A percentile compares a stretch with the other conserved stretches of the same genome.
These are phyloP conservation scores for Miscanthus lutarioriparius DNA, from an alignment of 176 grass and related monocot genomes.

Conservation along the genomic window DNA sequence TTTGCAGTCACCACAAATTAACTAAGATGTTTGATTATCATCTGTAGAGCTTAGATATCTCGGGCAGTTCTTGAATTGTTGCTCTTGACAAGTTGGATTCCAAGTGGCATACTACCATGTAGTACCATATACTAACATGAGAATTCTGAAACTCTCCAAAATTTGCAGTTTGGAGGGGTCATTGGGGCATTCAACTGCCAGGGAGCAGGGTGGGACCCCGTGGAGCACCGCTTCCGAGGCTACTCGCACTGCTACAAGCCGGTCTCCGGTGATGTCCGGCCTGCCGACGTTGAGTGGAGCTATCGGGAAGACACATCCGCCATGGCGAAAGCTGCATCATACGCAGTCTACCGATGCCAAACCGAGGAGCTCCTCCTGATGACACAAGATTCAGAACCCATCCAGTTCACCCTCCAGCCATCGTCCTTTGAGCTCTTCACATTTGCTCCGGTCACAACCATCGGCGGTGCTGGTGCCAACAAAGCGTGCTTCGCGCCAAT, in stretches of 20 bases:
- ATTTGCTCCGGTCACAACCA: constrained; percentile 12
- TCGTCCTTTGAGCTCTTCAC: constrained; percentile 67
- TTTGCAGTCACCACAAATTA: no score
- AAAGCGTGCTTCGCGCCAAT: constrained; percentile 40
- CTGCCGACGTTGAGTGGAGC: constrained; percentile 62
- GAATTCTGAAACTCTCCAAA: no score
- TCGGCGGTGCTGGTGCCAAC: not conserved
- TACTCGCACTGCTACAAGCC: constrained; percentile 47
- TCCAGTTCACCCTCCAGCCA: constrained; percentile 57
- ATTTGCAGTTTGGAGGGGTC: no score
- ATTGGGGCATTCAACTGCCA: no score
- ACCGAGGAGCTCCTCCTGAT: constrained; percentile 42
- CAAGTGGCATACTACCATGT: no score
- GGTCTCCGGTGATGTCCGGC: constrained; percentile 32
- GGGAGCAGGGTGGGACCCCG: no score
- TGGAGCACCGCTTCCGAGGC: not conserved
- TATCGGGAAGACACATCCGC: constrained; percentile 37
- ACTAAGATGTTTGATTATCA: no score
- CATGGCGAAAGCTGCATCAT: constrained; percentile 28
- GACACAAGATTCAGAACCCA: constrained; percentile 27
- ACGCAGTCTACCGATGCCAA: constrained; percentile 45
- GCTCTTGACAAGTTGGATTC: no score
- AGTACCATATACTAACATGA: no score
- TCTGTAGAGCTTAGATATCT: no score
- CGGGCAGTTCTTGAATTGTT: no score